Evolutionary conservation across 306 rosid genomes (phyloP).

Genomic region (Rosa rugosa): DNA sequence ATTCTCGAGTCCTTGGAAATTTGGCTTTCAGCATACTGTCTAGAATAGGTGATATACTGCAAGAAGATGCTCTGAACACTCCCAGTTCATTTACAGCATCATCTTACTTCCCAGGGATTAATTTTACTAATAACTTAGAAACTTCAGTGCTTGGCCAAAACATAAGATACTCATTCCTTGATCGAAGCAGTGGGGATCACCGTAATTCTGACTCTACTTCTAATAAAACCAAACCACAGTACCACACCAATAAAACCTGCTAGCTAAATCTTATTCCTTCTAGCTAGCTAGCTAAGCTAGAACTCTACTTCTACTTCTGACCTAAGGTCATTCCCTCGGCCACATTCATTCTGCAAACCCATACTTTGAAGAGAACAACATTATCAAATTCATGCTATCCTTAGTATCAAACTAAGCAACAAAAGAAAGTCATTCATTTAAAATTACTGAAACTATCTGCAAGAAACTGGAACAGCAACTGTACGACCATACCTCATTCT

Average conservation of each 20-base stretch:
- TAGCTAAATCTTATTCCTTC: neutral
- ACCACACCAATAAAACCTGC: neutral
- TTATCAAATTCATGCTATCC: too few relatives aligned
- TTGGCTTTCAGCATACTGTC: conserved; percentile 73
- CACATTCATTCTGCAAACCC: too few relatives aligned
- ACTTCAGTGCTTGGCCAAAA: conserved; percentile 39
- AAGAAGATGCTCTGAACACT: conserved; percentile 68
- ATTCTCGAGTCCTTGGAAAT: conserved; percentile 85
- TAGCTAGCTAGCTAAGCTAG: neutral
- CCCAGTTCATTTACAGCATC: conserved; percentile 45
- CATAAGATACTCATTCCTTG: conserved; percentile 44
- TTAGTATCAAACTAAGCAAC: too few relatives aligned
- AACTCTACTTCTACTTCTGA: neutral
- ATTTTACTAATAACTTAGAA: conserved; percentile 19
- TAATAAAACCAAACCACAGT: neutral
- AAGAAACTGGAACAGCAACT: too few relatives aligned
- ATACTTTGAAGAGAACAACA: too few relatives aligned
- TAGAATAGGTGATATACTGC: conserved; percentile 73
- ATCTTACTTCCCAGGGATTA: conserved; percentile 41
- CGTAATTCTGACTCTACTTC: conserved; percentile 32
- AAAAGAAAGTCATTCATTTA: too few relatives aligned
- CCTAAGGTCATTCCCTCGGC: conserved; percentile 57
- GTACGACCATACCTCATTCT: too few relatives aligned
- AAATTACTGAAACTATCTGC: too few relatives aligned
- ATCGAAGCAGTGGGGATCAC: conserved; percentile 38